Evolutionary conservation across 2,329 filamentous ascomycete species (phyloP).

Genomic region (Stenocarpella maydis): DNA sequence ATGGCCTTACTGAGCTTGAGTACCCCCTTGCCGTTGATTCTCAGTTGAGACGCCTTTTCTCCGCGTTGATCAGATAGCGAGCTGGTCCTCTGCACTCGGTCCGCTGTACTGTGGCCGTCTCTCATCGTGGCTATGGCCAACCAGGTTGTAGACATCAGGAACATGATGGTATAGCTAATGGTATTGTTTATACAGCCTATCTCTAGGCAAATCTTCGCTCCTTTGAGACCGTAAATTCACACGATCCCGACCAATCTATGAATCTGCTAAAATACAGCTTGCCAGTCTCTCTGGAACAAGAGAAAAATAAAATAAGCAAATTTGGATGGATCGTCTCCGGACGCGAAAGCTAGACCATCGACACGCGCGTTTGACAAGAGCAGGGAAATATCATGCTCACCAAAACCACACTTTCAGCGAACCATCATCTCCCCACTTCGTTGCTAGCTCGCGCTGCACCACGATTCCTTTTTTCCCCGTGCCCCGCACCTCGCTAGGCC

Average conservation of each 20-base stretch:
- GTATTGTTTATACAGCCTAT: background rate
- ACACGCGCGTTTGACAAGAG: background rate
- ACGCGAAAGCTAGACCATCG: background rate
- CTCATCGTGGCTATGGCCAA: too few species aligned
- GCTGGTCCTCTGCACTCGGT: background rate
- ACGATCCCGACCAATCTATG: background rate
- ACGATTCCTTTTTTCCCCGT: background rate
- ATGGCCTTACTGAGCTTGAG: background rate
- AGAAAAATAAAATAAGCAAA: background rate
- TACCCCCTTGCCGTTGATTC: too few species aligned
- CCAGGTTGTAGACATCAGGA: too few species aligned
- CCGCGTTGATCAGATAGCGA: too few species aligned
- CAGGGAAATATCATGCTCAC: background rate
- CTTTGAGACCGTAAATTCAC: background rate
- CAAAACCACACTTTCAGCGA: too few species aligned
- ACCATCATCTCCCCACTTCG: background rate
- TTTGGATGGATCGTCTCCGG: background rate
- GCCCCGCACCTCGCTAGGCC: background rate
- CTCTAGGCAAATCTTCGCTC: background rate
- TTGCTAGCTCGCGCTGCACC: background rate
- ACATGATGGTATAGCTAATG: background rate
- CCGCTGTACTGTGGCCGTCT: background rate
- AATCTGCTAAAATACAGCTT: slow-evolving; percentile 5
- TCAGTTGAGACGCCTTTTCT: background rate
- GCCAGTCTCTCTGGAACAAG: background rate